Conservation (phyloP, 2,329 filamentous ascomycete genomes). For the Ampelomyces quisqualis region DNA sequence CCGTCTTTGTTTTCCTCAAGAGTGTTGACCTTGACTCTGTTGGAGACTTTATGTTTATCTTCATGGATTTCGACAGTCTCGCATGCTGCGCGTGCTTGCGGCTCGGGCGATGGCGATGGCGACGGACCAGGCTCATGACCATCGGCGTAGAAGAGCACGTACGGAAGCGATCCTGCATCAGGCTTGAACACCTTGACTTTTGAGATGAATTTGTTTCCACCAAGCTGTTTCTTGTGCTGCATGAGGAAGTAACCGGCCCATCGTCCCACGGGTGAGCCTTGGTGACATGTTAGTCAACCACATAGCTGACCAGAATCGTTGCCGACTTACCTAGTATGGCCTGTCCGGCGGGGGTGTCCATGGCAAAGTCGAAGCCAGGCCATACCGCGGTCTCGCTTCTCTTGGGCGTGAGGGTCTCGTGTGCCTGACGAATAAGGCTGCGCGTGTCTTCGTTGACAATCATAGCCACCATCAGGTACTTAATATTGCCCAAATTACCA, state of each 20-base stretch:
- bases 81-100: no score
- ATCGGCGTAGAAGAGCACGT: conserved; percentile 15
- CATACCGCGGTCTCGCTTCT: conserved; percentile 10
- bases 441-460: conserved; percentile 9
- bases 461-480: conserved; percentile 9
- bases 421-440: conserved; percentile 4
- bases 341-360: conserved; percentile 3
- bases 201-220: conserved; percentile 10
- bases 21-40: no score
- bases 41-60: no score
- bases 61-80: no score
- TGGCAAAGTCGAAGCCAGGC: conserved; percentile 11
- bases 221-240: conserved; percentile 13
- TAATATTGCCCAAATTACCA: not conserved
- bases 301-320: no score
- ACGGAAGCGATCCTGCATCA: not conserved
- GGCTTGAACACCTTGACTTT: conserved; percentile 11
- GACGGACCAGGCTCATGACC: no score
- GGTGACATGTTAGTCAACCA: not conserved
- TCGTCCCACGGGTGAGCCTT: conserved; percentile 12
- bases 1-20: no score
- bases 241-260: conserved; percentile 14
- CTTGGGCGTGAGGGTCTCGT: conserved; percentile 3
- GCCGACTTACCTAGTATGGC: conserved; percentile 1
- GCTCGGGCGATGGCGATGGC: no score